A percentile compares a stretch with the other conserved stretches of the same genome.
Conservation (phyloP, 2,329 filamentous ascomycete species). For the Trichothecium sympodiale region DNA sequence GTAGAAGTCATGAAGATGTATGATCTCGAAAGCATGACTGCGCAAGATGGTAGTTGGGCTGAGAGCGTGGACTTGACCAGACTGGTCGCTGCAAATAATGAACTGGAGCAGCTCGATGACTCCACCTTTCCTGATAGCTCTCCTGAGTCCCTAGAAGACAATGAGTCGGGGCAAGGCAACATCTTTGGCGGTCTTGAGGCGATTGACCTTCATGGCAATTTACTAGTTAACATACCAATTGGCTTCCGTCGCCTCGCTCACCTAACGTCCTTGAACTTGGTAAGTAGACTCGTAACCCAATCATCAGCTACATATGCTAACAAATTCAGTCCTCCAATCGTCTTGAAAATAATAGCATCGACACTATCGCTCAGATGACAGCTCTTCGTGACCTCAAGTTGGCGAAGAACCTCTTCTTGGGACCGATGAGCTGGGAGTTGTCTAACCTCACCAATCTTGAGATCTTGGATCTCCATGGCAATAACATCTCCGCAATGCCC, state of each 20-base stretch:
- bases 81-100: slow-evolving; percentile 83
- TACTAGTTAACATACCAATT: slow-evolving; percentile 58
- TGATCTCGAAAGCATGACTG: slow-evolving; percentile 57
- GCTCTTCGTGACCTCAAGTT: slow-evolving; percentile 71
- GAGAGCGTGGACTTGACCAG: slow-evolving; percentile 81
- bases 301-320: background rate
- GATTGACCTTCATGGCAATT: slow-evolving; percentile 79
- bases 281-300: slow-evolving; percentile 25
- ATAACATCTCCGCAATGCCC: slow-evolving; percentile 64
- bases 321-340: slow-evolving; percentile 61
- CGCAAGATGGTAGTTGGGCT: slow-evolving; percentile 64
- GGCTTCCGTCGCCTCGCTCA: slow-evolving; percentile 64
- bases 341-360: slow-evolving; percentile 59
- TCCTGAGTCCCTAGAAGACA: slow-evolving; percentile 36
- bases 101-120: slow-evolving; percentile 64
- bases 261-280: slow-evolving; percentile 73
- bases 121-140: slow-evolving; percentile 66
- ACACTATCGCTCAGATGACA: slow-evolving; percentile 61
- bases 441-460: slow-evolving; percentile 59
- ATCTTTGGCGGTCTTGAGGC: slow-evolving; percentile 76
- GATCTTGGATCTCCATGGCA: slow-evolving; percentile 69
- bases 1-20: slow-evolving; percentile 85
- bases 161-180: slow-evolving; percentile 54
- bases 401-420: slow-evolving; percentile 64
- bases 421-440: slow-evolving; percentile 54